Base-by-base conservation (phyloP, 148 eudicot species). In the Pouteria glomerata region DNA sequence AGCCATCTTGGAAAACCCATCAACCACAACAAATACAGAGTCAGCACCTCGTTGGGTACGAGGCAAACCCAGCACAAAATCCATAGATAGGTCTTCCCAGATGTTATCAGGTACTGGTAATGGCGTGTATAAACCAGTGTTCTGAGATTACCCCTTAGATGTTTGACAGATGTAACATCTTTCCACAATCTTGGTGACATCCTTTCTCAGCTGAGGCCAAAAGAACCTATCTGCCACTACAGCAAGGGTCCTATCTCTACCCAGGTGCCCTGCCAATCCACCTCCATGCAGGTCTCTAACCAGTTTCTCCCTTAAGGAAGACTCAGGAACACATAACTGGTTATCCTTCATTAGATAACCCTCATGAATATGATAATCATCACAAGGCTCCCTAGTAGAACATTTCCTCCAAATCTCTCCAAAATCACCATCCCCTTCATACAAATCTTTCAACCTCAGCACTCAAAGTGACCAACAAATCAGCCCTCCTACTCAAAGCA, bases 1-100 rank as follows among this genome's bases (percentile, higher is more conserved):
- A 39, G 44, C 44, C 64, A 60, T 60, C 64, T 60, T 60, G 16
- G 39, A 60, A 19, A 60, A 60, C 64, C 37, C 30, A 19, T 29
- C 64, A 29, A 60, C 64, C 37, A 60, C 39, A 15, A 60, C 64
- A 60, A 30, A 60, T 4, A 60, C 16, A 29, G 39, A 60, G 30
- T 60, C 39, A 13, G 30, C 13, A 57, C 62, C 62, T 11, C 31
- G 1, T 24, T 57, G 62, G 6, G 27, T 57, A 5, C 62, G 27
- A 3, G 62, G 3, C 30, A 57, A 27, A 13, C 70, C 57, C 18
- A 67, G 37, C 14, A 31, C 57, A 48, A 67, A 67, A 18, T 67
- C 42, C 35, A 67, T 11, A 4, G 37, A 42, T n/a, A 68, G 35
- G 21, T 30, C 30, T 3, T 52, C 71, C 72, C 72, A 68, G 4